Percentiles rank a stretch among this genome's conserved stretches.
These are phyloP conservation scores for Dothidotthia symphoricarpi DNA, from an alignment of 2,329 filamentous ascomycete species.

Conservation along the genomic window DNA sequence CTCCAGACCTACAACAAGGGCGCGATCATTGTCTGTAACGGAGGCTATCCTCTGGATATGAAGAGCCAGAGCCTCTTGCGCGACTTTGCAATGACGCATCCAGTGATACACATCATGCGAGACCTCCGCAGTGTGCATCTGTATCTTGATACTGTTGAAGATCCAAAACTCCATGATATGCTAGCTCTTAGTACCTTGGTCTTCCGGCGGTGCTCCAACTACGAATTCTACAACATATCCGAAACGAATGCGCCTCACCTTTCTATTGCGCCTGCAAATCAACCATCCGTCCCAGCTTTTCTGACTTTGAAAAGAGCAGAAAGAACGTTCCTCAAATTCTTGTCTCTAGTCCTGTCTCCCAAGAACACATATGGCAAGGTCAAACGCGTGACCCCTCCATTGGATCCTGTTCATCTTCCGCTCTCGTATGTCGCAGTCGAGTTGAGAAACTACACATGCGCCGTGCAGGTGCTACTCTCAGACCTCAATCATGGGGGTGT, in stretches of 20 bases:
- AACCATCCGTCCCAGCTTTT: conserved; percentile 54
- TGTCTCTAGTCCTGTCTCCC: conserved; percentile 58
- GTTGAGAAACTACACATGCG: conserved; percentile 64
- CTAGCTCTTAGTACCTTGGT: conserved; percentile 57
- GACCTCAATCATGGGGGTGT: conserved; percentile 55
- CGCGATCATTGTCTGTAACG: conserved; percentile 68
- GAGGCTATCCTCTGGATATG: conserved; percentile 62
- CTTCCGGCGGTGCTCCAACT: conserved; percentile 66
- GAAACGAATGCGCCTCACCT: conserved; percentile 45
- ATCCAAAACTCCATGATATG: conserved; percentile 57
- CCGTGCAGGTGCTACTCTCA: conserved; percentile 61
- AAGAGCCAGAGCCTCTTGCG: conserved; percentile 59
- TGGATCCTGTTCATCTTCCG: conserved; percentile 61
- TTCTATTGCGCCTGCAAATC: conserved; percentile 25
- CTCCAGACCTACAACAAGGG: conserved; percentile 58
- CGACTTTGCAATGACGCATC: conserved; percentile 63
- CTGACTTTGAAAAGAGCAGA: conserved; percentile 67
- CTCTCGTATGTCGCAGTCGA: conserved; percentile 61
- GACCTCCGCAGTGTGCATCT: conserved; percentile 63
- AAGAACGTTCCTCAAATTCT: conserved; percentile 66
- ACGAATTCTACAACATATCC: conserved; percentile 74
- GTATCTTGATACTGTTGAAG: conserved; percentile 56
- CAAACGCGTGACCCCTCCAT: conserved; percentile 47
- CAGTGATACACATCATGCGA: conserved; percentile 69
- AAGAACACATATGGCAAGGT: conserved; percentile 40